Percentiles rank a stretch among this genome's conserved stretches.
These are phyloP conservation scores for Eucalyptus albens DNA, from an alignment of 345 rosid genomes.

Conservation along the genomic window DNA sequence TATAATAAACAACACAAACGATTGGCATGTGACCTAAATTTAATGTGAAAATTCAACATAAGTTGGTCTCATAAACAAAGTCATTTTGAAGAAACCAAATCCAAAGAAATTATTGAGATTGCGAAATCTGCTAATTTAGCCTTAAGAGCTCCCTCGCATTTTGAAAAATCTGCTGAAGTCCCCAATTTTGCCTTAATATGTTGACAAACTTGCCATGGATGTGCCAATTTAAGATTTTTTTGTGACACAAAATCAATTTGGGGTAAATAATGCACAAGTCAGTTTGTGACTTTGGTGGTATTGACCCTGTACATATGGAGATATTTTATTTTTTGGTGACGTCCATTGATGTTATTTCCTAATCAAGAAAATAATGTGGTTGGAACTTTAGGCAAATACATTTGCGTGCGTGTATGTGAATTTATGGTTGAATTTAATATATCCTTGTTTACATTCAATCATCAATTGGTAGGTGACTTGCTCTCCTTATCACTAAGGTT, in stretches of 20 bases:
- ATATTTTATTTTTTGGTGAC: background rate
- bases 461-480: background rate
- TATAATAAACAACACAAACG: background rate
- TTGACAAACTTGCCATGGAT: background rate
- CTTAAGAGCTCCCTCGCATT: background rate
- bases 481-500: background rate
- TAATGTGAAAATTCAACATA: background rate
- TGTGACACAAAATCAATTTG: background rate
- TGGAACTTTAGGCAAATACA: background rate
- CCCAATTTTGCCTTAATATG: background rate
- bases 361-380: background rate
- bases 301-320: background rate
- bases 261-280: background rate
- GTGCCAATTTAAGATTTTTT: background rate
- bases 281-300: background rate
- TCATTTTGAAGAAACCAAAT: background rate
- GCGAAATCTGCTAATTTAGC: background rate
- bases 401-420: background rate
- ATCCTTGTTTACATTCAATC: background rate
- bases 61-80: background rate
- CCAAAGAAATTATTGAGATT: background rate
- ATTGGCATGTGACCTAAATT: background rate
- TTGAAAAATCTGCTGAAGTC: background rate
- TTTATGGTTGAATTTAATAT: background rate
- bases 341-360: background rate